Evolutionary conservation across 2,329 filamentous ascomycete genomes (phyloP).

Genomic region (Paecilomyces formosus): DNA sequence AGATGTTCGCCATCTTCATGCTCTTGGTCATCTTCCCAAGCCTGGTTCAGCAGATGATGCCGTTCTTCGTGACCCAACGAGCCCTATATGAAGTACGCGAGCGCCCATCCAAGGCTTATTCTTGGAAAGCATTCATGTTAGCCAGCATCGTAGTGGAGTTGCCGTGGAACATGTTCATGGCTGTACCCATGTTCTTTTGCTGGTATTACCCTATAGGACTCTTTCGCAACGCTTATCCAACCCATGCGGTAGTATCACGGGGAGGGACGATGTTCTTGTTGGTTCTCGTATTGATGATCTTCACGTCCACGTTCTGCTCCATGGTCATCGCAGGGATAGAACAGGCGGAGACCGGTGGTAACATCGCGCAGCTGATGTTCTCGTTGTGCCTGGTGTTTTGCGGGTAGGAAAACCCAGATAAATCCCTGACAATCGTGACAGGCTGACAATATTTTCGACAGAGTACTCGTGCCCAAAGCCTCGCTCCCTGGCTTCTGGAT

Average conservation of each 20-base stretch:
- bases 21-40: conserved; percentile 70
- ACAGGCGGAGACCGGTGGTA: conserved; percentile 60
- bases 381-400: conserved; percentile 56
- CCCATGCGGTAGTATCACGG: conserved; percentile 40
- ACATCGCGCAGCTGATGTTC: conserved; percentile 55
- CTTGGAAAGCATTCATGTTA: conserved; percentile 65
- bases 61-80: conserved; percentile 51
- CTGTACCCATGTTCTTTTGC: conserved; percentile 54
- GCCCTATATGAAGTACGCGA: conserved; percentile 55
- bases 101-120: conserved; percentile 62
- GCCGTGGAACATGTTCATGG: conserved; percentile 57
- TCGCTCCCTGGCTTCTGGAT: conserved; percentile 66
- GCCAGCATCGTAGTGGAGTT: conserved; percentile 66
- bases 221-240: conserved; percentile 34
- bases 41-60: conserved; percentile 48
- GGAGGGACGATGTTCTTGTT: conserved; percentile 61
- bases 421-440: not conserved
- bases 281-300: conserved; percentile 60
- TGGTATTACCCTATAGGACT: conserved; percentile 61
- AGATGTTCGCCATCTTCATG: conserved; percentile 88
- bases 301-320: conserved; percentile 64
- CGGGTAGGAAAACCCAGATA: conserved; percentile 10
- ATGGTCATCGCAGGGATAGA: conserved; percentile 66
- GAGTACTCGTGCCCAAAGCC: conserved; percentile 54
- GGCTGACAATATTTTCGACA: conserved; percentile 5